Percentiles rank a stretch among this genome's conserved stretches.
Conservation (phyloP, 306 rosid species). For the Cucurbita argyrosperma region DNA sequence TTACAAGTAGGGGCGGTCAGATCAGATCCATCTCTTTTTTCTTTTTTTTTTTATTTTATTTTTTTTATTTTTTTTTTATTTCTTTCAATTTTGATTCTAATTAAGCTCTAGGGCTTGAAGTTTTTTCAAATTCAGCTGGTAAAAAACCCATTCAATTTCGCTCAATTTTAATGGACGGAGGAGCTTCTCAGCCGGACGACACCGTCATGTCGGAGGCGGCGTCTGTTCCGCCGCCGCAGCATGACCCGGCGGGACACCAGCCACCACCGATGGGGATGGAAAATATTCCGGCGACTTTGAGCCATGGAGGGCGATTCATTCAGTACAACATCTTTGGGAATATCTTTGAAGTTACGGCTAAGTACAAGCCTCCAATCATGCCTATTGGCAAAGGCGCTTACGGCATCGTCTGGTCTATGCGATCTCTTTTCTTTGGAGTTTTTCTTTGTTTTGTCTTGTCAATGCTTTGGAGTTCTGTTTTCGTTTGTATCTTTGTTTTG, state of each 20-base stretch:
- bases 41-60: no score
- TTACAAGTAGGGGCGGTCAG: neutral
- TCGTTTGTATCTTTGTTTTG: neutral
- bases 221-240: constrained; percentile 20
- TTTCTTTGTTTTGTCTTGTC: neutral
- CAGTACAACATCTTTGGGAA: constrained; percentile 93
- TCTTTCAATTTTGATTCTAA: neutral
- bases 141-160: neutral
- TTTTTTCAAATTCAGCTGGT: neutral
- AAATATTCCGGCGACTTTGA: constrained; percentile 75
- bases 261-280: constrained; percentile 38
- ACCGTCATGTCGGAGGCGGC: constrained; percentile 65
- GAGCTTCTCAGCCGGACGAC: constrained; percentile 46
- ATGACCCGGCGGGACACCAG: constrained; percentile 16
- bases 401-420: constrained; percentile 79
- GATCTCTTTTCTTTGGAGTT: neutral
- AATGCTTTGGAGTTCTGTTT: neutral
- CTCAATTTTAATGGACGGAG: constrained; percentile 38
- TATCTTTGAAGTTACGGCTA: constrained; percentile 76
- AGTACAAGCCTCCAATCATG: constrained; percentile 94
- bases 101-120: neutral
- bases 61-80: no score
- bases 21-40: neutral
- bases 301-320: constrained; percentile 86
- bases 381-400: constrained; percentile 97